A percentile compares a stretch with the other conserved stretches of the same genome.
These are phyloP conservation scores for Plasmodium gallinaceum DNA, from an alignment of 169 alveolate genomes.

Conservation along the genomic window DNA sequence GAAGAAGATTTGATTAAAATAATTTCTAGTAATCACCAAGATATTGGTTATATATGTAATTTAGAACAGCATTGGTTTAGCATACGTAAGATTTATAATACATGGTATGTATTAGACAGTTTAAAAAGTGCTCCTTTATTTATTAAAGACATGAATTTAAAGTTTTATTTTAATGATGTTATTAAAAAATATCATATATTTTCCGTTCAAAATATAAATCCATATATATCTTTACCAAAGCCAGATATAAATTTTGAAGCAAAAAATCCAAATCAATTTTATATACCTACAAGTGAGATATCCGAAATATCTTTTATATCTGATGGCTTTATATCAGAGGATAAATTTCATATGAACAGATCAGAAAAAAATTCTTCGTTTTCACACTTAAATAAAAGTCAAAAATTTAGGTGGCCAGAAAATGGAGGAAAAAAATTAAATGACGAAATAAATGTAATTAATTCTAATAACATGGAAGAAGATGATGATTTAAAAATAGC, in stretches of 20 bases:
- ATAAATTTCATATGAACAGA: conserved; percentile 7
- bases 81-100: conserved; percentile 84
- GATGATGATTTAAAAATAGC: conserved; percentile 72
- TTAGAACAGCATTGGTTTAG: conserved; percentile 87
- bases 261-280: conserved; percentile 65
- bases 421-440: conserved; percentile 64
- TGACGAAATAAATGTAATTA: conserved; percentile 20
- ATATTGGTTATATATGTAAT: conserved; percentile 87
- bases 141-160: conserved; percentile 72
- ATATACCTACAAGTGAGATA: conserved; percentile 53
- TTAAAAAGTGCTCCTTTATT: conserved; percentile 82
- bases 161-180: conserved; percentile 65
- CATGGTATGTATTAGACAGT: conserved; percentile 87
- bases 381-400: conserved; percentile 10
- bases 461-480: conserved; percentile 24
- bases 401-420: conserved; percentile 70
- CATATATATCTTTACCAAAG: conserved; percentile 68
- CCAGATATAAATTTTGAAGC: conserved; percentile 66
- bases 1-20: conserved; percentile 82
- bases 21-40: conserved; percentile 81
- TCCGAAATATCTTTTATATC: conserved; percentile 34
- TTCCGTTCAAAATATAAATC: conserved; percentile 69
- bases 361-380: conserved; percentile 17
- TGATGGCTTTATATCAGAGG: conserved; percentile 50
- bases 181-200: conserved; percentile 72